Evolutionary conservation across 2,329 filamentous ascomycete genomes (phyloP).

Genomic region (Colletotrichum sublineola): DNA sequence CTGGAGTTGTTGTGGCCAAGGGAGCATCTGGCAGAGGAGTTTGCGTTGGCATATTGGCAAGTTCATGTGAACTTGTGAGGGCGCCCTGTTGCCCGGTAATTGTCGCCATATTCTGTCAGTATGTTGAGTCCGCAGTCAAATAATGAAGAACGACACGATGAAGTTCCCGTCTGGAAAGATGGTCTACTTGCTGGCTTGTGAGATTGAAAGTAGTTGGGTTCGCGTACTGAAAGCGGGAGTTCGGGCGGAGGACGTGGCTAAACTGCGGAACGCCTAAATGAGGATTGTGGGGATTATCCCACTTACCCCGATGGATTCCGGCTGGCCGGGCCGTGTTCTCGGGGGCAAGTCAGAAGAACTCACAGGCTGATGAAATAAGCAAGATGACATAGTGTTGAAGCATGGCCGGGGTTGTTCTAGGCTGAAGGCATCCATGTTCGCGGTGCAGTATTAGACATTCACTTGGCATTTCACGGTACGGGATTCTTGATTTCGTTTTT

Average conservation of each 20-base stretch:
- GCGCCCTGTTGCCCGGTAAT: conserved; percentile 17
- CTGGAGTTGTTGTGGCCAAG: background rate
- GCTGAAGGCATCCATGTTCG: background rate
- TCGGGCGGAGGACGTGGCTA: background rate
- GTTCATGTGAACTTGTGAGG: conserved; percentile 1
- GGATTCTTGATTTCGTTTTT: background rate
- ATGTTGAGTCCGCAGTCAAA: background rate
- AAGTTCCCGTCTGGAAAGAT: too few relatives aligned
- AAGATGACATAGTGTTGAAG: background rate
- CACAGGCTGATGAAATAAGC: background rate
- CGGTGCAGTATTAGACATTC: background rate
- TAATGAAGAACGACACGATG: background rate
- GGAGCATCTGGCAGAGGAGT: background rate
- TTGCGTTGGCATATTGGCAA: conserved; percentile 7
- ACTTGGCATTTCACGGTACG: background rate
- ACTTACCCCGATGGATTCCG: background rate
- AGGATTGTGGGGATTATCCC: background rate
- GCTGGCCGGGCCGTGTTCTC: conserved; percentile 10
- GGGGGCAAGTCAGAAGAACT: background rate
- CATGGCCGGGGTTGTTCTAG: background rate
- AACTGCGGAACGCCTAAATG: background rate
- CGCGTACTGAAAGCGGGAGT: too few relatives aligned
- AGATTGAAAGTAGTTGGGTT: background rate
- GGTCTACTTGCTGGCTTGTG: background rate
- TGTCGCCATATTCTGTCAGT: conserved; percentile 15